Evolutionary conservation across 176 grass and related monocot genomes (phyloP).

Genomic region (Dactylis glomerata): DNA sequence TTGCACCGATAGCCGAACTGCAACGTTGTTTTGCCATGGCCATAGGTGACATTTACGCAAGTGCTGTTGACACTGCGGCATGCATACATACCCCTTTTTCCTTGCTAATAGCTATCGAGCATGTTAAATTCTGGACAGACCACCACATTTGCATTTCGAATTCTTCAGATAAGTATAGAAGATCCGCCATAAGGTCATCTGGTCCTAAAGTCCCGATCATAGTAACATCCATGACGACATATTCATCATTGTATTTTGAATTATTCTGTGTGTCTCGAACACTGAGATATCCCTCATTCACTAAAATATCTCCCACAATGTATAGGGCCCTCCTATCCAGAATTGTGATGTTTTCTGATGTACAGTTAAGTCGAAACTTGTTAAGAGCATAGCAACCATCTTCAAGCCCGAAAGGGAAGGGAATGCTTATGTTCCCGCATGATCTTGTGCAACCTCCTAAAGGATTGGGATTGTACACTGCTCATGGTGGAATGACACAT

Average conservation of each 20-base stretch:
- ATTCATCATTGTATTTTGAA: accelerated
- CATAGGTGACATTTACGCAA: neutral
- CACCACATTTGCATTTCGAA: neutral
- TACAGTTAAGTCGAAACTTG: no score
- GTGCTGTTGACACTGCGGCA: neutral
- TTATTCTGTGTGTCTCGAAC: neutral
- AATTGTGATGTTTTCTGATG: neutral
- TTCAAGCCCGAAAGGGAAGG: constrained; percentile 31
- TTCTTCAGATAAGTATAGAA: neutral
- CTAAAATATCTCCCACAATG: neutral
- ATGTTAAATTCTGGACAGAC: neutral
- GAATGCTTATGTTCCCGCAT: constrained; percentile 25
- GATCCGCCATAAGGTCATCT: accelerated
- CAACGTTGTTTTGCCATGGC: neutral
- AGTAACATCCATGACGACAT: neutral
- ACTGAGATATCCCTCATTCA: constrained; percentile 6
- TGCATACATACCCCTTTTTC: neutral
- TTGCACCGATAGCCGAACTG: constrained; percentile 34
- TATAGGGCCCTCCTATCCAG: accelerated
- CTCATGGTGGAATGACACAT: neutral
- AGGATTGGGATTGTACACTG: no score
- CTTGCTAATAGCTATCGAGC: neutral
- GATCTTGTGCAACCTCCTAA: no score
- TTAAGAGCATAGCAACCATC: neutral
- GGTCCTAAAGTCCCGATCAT: accelerated